Base-by-base conservation (phyloP, 108 stramenopile species). In the Seminavis robusta region DNA sequence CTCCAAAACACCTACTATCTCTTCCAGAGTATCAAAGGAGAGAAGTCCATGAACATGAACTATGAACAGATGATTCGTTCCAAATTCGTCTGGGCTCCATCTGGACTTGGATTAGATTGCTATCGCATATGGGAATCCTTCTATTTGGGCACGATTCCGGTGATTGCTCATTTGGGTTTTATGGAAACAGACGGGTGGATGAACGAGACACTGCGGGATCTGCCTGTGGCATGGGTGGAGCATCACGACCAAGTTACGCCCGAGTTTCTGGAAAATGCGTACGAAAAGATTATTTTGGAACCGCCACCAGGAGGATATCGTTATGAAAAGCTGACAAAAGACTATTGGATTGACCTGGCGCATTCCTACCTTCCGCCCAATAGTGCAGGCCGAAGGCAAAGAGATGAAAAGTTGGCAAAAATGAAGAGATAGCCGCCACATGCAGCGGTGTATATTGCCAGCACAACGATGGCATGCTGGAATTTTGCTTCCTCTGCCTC, bases 81-180 rank as follows among this genome's bases (percentile, higher is more conserved):
- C 39, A 81, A 77, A 57, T 81, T 77, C 46, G 62, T 69, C 3
- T 52, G 77, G 9, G 54, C 68, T 30, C 80, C 80, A 8, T 73
- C 71, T 24, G 80, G 80, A 10, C 6, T 81, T 17, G 80, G 80
- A 4, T 77, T 63, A 68, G 80, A 81, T 62, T 56, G 59, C 0
- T 81, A 81, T 29, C 67, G 80, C 1, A 36, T 59, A 20, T 81
- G 76, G 75, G 80, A 81, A 41, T 59, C 76, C 0, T 8, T 81
- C 0, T 19, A 16, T 20, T 31, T 77, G 38, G 67, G 67, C 8
- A 45, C 75, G 5, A 80, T 80, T 23, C 79, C 78, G 1, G 55
- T 80, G 4, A 49, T 80, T 34, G 79, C 76, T 39, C 49, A 32
- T 1, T 76, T 66, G n/a, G n/a, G n/a, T n/a, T n/a, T n/a, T n/a